phyloP scores from a whole-genome alignment of 1,284 basidiomycete species.

The Cryptococcus amylolentus region DNA sequence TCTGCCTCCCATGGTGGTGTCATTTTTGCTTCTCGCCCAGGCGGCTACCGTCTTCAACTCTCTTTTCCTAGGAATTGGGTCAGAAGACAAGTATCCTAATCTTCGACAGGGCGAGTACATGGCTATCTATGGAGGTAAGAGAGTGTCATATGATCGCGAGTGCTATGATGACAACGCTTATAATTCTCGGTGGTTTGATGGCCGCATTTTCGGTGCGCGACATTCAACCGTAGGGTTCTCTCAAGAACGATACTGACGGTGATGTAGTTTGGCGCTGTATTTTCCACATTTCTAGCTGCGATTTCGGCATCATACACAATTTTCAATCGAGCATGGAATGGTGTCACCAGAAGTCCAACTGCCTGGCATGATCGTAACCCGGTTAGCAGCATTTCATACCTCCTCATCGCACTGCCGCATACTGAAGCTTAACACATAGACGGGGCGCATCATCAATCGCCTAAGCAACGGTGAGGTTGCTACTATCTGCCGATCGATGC shows the following conservation, averaged over 20 bases:
- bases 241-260: neutral
- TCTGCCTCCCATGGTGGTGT: constrained; percentile 6
- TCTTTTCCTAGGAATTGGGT: constrained; percentile 38
- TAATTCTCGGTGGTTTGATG: constrained; percentile 3
- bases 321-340: constrained; percentile 21
- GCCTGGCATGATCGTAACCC: constrained; percentile 32
- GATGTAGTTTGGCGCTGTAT: constrained; percentile 13
- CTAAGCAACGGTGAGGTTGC: constrained; percentile 52
- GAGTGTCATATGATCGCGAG: no score
- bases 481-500: neutral
- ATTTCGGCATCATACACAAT: constrained; percentile 23
- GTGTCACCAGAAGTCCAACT: constrained; percentile 25
- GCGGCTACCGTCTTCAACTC: constrained; percentile 13
- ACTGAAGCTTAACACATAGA: constrained; percentile 1
- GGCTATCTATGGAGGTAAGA: constrained; percentile 29
- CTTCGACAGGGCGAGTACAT: constrained; percentile 32
- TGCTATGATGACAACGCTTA: no score
- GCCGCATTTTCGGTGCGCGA: neutral
- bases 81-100: constrained; percentile 20
- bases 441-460: constrained; percentile 61
- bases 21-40: constrained; percentile 21
- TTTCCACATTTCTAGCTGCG: constrained; percentile 14
- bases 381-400: constrained; percentile 1
- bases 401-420: no score
- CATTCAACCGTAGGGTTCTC: no score